Evolutionary conservation across 805 yeast species (phyloP), one percentile per base, ranked within the genome.

Genomic region (Yamadazyma kitorensis): DNA sequence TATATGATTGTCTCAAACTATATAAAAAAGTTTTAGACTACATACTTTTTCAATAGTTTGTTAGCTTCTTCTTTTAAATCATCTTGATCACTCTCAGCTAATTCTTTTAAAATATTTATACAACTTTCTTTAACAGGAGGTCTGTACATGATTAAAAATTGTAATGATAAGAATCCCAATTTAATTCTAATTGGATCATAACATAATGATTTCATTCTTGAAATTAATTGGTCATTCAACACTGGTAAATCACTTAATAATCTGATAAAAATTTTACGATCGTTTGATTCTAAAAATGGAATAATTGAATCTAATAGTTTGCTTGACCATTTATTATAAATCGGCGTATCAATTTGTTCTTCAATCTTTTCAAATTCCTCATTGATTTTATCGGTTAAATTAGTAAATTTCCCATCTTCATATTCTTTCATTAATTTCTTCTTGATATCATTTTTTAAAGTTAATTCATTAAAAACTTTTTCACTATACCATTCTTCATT

Each of bases 401-500:
- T 21, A 37, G 39, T 47, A 6, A 48, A 53, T 44, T 39, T 39
- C 21, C 52, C 34, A 17, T 40, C 44, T 40, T 45, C 63, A 27
- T 33, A 35, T 9, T 41, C 33, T 5, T 44, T 39, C 9, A 51
- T 47, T 5, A 49, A 41, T 4, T 51, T 49, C 4, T 40, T 32
- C 45, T 41, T 23, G 53, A 36, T 21, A 37, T 43, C 48, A 8
- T 48, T 55, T 45, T 41, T 41, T 22, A 49, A 17, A 19, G 40
- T 45, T 38, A 44, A 58, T 40, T 66, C 70, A 38, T 57, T 59
- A 31, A 51, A 48, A 3, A 73, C 72, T 37, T 51, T 61, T 50
- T 81, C 85, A 31, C 76, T 67, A 60, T 77, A 80, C 94, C 96
- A 93, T 57, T 93, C 98, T 59, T 93, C 98, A 49, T 84, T 89